Conservation (phyloP, 2,329 filamentous ascomycete species). For the Beauveria sp. region DNA sequence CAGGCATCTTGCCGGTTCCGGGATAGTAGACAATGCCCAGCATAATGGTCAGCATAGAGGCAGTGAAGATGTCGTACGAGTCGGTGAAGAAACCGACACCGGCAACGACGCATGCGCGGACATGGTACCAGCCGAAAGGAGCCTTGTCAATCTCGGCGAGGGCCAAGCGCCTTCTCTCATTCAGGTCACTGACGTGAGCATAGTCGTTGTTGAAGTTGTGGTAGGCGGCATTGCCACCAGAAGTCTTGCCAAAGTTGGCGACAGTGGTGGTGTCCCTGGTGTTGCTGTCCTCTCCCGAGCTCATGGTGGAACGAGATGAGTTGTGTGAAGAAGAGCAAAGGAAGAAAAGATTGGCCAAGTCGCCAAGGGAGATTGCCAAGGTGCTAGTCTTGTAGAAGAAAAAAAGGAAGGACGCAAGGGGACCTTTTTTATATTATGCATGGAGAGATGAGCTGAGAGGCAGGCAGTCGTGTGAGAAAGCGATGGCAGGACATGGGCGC, state of each 20-base stretch:
- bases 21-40: constrained; percentile 71
- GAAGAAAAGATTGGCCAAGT: background rate
- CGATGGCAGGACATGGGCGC: too few species aligned
- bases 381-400: background rate
- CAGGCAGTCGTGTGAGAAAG: background rate
- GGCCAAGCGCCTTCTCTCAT: constrained; percentile 70
- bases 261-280: constrained; percentile 11
- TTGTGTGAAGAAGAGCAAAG: constrained; percentile 1
- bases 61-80: constrained; percentile 76
- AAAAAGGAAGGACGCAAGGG: background rate
- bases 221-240: constrained; percentile 62
- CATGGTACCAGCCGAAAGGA: constrained; percentile 77
- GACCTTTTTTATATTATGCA: constrained; percentile 7
- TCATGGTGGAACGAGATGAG: background rate
- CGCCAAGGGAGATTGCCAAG: constrained; percentile 8
- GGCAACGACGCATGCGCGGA: constrained; percentile 67
- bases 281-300: constrained; percentile 4
- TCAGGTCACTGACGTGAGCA: constrained; percentile 56
- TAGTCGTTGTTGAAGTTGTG: constrained; percentile 75
- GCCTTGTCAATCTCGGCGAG: constrained; percentile 77
- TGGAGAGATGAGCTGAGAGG: background rate
- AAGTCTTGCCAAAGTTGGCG: constrained; percentile 34
- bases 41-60: constrained; percentile 66
- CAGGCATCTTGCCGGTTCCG: constrained; percentile 50
- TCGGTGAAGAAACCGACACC: constrained; percentile 88